Conservation (phyloP, 805 yeast genomes). For the Ogataea ramenticola region DNA sequence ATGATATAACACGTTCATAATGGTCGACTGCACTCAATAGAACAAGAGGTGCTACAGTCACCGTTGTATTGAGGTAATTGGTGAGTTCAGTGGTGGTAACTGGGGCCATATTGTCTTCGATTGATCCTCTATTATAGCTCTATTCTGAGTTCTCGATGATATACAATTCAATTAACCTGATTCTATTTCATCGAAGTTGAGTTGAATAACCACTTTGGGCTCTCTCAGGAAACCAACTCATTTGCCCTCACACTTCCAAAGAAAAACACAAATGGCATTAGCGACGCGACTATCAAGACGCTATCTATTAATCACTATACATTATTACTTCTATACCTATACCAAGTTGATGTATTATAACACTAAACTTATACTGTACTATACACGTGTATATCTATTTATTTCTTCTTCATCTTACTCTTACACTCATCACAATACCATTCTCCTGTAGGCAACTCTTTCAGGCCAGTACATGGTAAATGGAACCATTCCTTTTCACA, state of each 20-base stretch:
- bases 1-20: conserved; percentile 69
- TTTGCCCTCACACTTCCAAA: too few relatives aligned
- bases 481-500: conserved; percentile 96
- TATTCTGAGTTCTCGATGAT: too few relatives aligned
- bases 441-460: conserved; percentile 78
- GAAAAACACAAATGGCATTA: too few relatives aligned
- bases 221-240: too few relatives aligned
- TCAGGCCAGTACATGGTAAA: conserved; percentile 83
- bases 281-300: background rate
- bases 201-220: too few relatives aligned
- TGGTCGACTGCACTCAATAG: conserved; percentile 93
- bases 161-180: background rate
- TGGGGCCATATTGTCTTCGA: background rate
- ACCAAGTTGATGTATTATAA: too few relatives aligned
- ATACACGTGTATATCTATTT: background rate
- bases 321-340: too few relatives aligned
- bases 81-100: background rate
- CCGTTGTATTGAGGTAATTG: conserved; percentile 37
- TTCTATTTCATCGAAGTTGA: too few relatives aligned
- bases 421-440: conserved; percentile 74
- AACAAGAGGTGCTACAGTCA: conserved; percentile 92
- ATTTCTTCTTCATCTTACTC: conserved; percentile 9
- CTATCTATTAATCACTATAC: too few relatives aligned
- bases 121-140: too few relatives aligned
- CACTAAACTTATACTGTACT: too few relatives aligned